These are phyloP conservation scores for Zhuliangozyma parablackwelliae DNA, from an alignment of 1,139 yeast genomes.

Conservation along the genomic window DNA sequence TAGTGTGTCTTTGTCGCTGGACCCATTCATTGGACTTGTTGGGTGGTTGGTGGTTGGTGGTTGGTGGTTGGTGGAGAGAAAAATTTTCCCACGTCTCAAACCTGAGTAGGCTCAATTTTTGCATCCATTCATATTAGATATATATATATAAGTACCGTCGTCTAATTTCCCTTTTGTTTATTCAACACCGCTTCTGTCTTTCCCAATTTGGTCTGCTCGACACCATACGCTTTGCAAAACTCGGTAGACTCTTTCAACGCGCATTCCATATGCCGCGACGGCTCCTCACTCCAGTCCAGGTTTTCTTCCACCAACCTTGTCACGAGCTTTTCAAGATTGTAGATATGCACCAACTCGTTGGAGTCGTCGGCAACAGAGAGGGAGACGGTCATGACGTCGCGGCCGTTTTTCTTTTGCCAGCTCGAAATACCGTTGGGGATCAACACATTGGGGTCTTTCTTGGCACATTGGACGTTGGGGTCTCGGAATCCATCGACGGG, in stretches of 20 bases:
- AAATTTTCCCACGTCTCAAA: too few relatives aligned
- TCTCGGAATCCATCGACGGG: constrained; percentile 33
- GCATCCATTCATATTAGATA: too few relatives aligned
- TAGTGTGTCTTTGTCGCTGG: constrained; percentile 16
- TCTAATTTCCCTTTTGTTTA: background rate
- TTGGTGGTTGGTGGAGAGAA: too few relatives aligned
- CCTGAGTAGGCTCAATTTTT: too few relatives aligned
- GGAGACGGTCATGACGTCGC: constrained; percentile 29
- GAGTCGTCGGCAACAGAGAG: constrained; percentile 35
- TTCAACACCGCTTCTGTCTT: constrained; percentile 3
- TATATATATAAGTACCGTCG: background rate
- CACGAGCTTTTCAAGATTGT: constrained; percentile 3
- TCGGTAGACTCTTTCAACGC: constrained; percentile 14
- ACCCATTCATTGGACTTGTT: too few relatives aligned
- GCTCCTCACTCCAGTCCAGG: background rate
- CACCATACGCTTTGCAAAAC: constrained; percentile 19
- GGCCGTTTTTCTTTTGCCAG: constrained; percentile 17
- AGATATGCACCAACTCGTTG: constrained; percentile 23
- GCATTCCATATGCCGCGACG: constrained; percentile 11
- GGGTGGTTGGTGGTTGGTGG: too few relatives aligned
- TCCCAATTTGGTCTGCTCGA: constrained; percentile 9
- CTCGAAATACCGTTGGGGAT: constrained; percentile 37
- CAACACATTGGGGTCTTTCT: constrained; percentile 23
- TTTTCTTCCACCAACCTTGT: constrained; percentile 2
- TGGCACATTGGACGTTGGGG: constrained; percentile 19